A percentile compares a stretch with the other conserved stretches of the same genome.
phyloP scores from a whole-genome alignment of 768 basidiomycete species.

The Calocybe indica region DNA sequence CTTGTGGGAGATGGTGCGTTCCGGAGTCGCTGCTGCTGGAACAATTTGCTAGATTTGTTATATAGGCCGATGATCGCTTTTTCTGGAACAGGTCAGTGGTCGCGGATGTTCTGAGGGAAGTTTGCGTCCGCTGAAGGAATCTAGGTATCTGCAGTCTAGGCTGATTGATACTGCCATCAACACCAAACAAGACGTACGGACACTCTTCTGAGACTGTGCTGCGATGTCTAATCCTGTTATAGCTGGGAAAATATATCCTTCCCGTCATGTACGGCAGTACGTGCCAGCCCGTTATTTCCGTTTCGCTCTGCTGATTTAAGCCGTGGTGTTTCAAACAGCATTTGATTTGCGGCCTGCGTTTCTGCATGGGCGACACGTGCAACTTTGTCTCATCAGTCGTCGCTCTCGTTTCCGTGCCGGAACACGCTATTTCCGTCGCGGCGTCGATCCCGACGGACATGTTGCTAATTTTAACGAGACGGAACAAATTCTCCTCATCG shows the following conservation, averaged over 20 bases:
- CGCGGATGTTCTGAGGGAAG: background rate
- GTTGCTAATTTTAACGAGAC: constrained; percentile 99
- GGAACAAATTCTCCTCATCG: constrained; percentile 85
- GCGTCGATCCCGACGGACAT: constrained; percentile 83
- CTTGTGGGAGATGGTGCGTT: constrained; percentile 73
- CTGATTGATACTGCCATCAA: constrained; percentile 35
- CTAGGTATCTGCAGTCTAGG: constrained; percentile 33
- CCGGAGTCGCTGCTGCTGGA: background rate
- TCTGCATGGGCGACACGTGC: constrained; percentile 73
- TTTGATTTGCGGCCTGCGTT: constrained; percentile 77
- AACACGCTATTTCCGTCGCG: constrained; percentile 94
- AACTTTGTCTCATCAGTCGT: constrained; percentile 85
- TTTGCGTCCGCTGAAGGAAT: constrained; percentile 6
- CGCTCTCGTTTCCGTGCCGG: constrained; percentile 93
- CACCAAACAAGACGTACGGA: constrained; percentile 60
- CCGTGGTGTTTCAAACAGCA: constrained; percentile 38
- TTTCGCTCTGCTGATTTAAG: no score
- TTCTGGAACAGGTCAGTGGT: constrained; percentile 89
- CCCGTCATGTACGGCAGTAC: constrained; percentile 93
- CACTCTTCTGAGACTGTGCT: background rate
- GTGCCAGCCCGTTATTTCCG: constrained; percentile 23
- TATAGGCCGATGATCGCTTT: constrained; percentile 88
- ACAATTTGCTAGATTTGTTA: background rate
- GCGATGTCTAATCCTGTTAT: constrained; percentile 11
- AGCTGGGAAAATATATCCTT: constrained; percentile 88